Evolutionary conservation across 108 stramenopile genomes (phyloP).

Genomic region (Fragilaria radians): DNA sequence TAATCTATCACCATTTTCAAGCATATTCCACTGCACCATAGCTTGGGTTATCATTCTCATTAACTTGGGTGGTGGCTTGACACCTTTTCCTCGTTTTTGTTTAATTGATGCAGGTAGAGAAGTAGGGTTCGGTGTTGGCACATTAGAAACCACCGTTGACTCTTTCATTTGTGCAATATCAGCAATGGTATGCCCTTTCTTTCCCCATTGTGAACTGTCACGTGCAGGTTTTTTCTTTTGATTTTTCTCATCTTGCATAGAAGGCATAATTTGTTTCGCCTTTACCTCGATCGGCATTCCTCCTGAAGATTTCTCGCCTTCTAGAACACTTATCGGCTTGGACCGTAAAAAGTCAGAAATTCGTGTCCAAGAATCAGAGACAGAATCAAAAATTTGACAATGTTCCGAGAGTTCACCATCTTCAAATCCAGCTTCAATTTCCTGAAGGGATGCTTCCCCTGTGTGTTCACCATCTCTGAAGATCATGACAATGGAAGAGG

Average conservation of each 20-base stretch:
- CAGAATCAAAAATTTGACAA: constrained; percentile 41
- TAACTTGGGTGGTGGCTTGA: constrained; percentile 81
- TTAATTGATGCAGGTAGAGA: constrained; percentile 10
- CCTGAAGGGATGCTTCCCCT: constrained; percentile 58
- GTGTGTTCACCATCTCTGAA: constrained; percentile 70
- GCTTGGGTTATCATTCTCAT: constrained; percentile 84
- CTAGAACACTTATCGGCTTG: too few relatives aligned
- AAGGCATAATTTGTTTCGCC: background rate
- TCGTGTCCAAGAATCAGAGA: constrained; percentile 44
- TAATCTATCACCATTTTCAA: constrained; percentile 91
- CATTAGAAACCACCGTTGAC: constrained; percentile 2
- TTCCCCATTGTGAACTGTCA: constrained; percentile 57
- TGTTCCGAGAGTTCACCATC: constrained; percentile 63
- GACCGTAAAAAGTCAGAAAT: constrained; percentile 30
- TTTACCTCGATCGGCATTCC: too few relatives aligned
- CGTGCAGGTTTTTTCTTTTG: constrained; percentile 75
- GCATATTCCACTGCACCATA: constrained; percentile 86
- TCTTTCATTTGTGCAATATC: constrained; percentile 1
- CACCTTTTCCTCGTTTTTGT: constrained; percentile 31
- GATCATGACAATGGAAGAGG: too few relatives aligned
- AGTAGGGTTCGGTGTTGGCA: background rate
- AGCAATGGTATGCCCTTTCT: too few relatives aligned
- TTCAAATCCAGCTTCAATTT: constrained; percentile 60
- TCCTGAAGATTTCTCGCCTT: too few relatives aligned
- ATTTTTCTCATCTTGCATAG: constrained; percentile 22